These are phyloP conservation scores for Botryotinia calthae DNA, from an alignment of 2,329 filamentous ascomycete genomes.

Conservation along the genomic window DNA sequence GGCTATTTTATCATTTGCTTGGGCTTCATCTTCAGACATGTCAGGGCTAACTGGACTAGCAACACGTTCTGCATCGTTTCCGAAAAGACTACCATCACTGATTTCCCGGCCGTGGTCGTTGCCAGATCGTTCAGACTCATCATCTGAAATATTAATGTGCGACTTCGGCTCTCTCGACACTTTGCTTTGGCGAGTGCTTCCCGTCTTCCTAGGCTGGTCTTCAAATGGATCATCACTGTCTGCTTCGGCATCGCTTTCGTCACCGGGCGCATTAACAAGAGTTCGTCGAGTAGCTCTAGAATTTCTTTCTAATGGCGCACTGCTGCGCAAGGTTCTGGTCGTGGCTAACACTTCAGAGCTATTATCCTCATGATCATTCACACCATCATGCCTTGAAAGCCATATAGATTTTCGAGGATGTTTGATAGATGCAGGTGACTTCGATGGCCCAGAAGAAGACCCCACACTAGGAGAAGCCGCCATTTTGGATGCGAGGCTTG, in stretches of 20 bases:
- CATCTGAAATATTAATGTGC: background rate
- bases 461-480: background rate
- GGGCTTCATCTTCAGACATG: background rate
- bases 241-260: background rate
- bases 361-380: conserved; percentile 22
- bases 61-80: background rate
- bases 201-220: background rate
- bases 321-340: background rate
- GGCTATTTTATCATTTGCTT: background rate
- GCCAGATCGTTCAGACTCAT: background rate
- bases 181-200: background rate
- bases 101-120: background rate
- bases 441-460: background rate
- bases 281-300: background rate
- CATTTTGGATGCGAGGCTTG: conserved; percentile 6
- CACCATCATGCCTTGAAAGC: conserved; percentile 33
- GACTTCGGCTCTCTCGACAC: background rate
- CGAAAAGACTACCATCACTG: conserved; percentile 15
- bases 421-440: conserved; percentile 25
- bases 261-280: background rate
- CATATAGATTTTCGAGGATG: conserved; percentile 32
- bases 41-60: background rate
- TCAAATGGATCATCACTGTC: conserved; percentile 7
- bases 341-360: background rate
- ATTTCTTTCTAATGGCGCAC: background rate